These are phyloP conservation scores for Acacia confusa DNA, from an alignment of 306 rosid genomes.

Conservation along the genomic window DNA sequence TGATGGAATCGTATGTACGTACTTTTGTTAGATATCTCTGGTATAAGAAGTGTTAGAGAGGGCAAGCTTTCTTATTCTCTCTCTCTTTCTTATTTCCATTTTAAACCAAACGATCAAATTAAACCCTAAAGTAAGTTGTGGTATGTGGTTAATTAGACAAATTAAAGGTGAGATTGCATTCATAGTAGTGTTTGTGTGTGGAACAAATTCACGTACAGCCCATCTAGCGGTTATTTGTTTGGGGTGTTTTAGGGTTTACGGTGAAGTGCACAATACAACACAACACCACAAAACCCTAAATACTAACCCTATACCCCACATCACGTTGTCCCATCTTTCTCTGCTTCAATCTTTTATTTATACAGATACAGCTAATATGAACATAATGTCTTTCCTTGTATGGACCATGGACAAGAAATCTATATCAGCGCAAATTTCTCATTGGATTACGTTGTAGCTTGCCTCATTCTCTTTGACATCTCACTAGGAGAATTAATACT, in stretches of 20 bases:
- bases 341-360: background rate
- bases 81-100: background rate
- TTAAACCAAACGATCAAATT: background rate
- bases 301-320: constrained; percentile 12
- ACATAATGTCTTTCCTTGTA: background rate
- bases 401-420: background rate
- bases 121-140: background rate
- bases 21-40: too few relatives aligned
- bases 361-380: background rate
- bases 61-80: background rate
- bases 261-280: background rate
- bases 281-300: background rate
- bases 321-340: constrained; percentile 13
- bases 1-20: background rate
- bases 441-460: background rate
- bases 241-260: background rate
- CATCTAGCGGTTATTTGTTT: background rate
- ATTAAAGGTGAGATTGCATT: constrained; percentile 10
- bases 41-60: background rate
- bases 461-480: constrained; percentile 1
- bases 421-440: background rate
- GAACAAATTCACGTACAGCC: constrained; percentile 13
- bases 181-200: background rate
- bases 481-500: background rate
- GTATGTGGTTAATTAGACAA: background rate